Conservation (phyloP, 208 protist genomes). For the Leishmania lainsoni region DNA sequence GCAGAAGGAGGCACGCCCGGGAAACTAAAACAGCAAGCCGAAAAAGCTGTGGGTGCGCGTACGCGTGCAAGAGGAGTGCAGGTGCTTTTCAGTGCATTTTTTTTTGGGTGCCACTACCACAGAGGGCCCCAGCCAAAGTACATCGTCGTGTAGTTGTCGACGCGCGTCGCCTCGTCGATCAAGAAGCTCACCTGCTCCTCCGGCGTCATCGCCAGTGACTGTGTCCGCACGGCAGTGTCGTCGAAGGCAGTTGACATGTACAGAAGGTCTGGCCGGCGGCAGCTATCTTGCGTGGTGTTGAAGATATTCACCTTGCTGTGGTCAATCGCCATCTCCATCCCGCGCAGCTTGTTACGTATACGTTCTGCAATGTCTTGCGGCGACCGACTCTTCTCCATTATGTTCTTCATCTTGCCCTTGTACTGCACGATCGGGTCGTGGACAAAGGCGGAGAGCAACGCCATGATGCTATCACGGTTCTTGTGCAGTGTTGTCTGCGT, state of each 20-base stretch:
- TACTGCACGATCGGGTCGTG: constrained; percentile 99
- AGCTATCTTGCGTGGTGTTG: constrained; percentile 80
- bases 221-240: constrained; percentile 58
- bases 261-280: constrained; percentile 78
- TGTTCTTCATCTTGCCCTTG: constrained; percentile 98
- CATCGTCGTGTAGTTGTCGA: constrained; percentile 89
- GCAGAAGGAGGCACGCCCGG: neutral
- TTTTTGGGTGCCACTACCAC: constrained; percentile 48
- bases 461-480: constrained; percentile 99
- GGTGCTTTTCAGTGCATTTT: neutral
- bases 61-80: neutral
- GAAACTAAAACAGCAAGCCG: neutral
- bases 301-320: constrained; percentile 67
- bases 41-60: neutral
- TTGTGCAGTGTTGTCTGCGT: constrained; percentile 97
- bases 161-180: constrained; percentile 84
- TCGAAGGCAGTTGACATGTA: constrained; percentile 92
- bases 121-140: constrained; percentile 94
- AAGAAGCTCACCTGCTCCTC: constrained; percentile 87
- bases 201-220: constrained; percentile 53
- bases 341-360: constrained; percentile 98
- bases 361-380: constrained; percentile 95
- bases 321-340: constrained; percentile 95
- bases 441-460: constrained; percentile 99
- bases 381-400: constrained; percentile 86